Evolutionary conservation across 1,284 basidiomycete species (phyloP).

Genomic region (Sporisorium graminicola): DNA sequence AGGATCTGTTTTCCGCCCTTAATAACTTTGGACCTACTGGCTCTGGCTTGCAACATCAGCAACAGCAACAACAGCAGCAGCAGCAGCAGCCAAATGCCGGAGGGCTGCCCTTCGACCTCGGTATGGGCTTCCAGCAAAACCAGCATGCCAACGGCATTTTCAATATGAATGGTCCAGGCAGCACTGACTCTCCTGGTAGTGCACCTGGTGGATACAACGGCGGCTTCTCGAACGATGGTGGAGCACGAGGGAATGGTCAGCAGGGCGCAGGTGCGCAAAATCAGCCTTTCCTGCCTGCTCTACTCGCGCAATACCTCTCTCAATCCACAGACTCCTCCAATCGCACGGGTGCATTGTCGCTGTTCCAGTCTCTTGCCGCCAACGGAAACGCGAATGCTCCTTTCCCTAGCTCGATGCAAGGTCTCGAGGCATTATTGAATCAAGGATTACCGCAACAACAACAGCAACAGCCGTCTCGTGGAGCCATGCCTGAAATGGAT

Average conservation of each 20-base stretch:
- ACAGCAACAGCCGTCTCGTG: conserved; percentile 21
- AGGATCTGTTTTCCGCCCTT: conserved; percentile 33
- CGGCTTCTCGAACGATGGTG: conserved; percentile 17
- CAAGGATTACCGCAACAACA: conserved; percentile 21
- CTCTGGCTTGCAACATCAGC: conserved; percentile 15
- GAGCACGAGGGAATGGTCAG: conserved; percentile 11
- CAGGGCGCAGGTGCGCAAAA: conserved; percentile 15
- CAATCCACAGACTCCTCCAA: conserved; percentile 27
- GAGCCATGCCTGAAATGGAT: conserved; percentile 18
- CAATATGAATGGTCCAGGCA: conserved; percentile 16
- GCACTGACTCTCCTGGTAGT: conserved; percentile 3
- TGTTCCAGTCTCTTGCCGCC: conserved; percentile 40
- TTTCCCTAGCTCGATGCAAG: conserved; percentile 16
- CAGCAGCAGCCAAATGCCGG: conserved; percentile 10
- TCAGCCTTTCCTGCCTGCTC: conserved; percentile 33
- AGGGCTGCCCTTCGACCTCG: conserved; percentile 33
- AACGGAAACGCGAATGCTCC: conserved; percentile 21
- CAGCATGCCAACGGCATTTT: conserved; percentile 21
- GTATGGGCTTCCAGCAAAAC: conserved; percentile 23
- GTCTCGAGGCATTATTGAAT: conserved; percentile 32
- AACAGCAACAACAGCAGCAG: conserved; percentile 28
- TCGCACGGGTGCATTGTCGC: conserved; percentile 34
- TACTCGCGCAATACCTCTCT: conserved; percentile 51
- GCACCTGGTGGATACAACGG: conserved; percentile 14
- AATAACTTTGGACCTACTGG: conserved; percentile 24